Conservation (phyloP, 179 eudicot species). For the Camellia oleifera region DNA sequence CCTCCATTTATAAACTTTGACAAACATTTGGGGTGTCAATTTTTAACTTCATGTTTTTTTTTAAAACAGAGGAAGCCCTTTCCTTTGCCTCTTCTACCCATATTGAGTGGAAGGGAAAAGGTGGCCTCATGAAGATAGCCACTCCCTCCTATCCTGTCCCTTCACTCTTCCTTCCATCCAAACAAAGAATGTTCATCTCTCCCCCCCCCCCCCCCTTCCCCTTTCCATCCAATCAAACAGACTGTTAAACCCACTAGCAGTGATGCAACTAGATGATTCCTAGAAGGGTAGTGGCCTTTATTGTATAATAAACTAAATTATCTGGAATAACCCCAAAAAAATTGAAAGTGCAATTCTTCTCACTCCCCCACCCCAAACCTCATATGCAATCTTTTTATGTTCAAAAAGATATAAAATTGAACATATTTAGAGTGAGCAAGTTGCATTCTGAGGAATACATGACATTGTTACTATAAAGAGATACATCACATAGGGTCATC, state of each 20-base stretch:
- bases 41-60: neutral
- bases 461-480: too few species aligned
- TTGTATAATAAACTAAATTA: too few species aligned
- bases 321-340: too few species aligned
- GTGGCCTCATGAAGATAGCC: neutral
- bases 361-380: too few species aligned
- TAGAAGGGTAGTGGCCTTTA: neutral
- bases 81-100: neutral
- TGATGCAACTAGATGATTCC: neutral
- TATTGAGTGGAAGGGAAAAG: neutral
- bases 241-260: neutral
- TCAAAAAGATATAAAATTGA: too few species aligned
- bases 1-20: neutral
- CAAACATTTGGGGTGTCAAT: neutral
- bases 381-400: too few species aligned
- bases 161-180: neutral
- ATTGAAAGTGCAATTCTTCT: neutral
- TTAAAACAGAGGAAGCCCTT: neutral
- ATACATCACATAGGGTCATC: too few species aligned
- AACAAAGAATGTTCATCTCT: neutral
- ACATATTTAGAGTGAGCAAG: too few species aligned
- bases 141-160: neutral
- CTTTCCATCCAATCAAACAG: neutral
- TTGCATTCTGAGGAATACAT: too few species aligned
- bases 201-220: too few species aligned